Conservation (phyloP, 495 filamentous ascomycete species). For the Hypoxylon crocopeplum region DNA sequence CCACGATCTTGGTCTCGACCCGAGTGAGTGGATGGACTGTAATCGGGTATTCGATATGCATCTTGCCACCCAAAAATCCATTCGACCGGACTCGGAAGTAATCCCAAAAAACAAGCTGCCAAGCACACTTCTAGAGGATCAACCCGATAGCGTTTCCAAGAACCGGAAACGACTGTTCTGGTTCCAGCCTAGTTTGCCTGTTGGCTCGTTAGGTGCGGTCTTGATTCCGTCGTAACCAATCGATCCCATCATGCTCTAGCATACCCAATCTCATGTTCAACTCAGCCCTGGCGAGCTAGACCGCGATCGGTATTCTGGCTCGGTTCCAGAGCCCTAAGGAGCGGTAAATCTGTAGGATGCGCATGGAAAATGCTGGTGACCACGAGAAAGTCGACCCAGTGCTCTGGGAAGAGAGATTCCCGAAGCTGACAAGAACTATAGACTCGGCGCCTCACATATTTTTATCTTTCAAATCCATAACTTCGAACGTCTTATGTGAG, state of each 20-base stretch:
- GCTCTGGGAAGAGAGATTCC: slow-evolving; percentile 21
- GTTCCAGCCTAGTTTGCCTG: slow-evolving; percentile 8
- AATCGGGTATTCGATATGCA: no score
- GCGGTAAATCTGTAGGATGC: slow-evolving; percentile 15
- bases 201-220: slow-evolving; percentile 2
- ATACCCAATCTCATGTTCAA: slow-evolving; percentile 15
- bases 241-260: slow-evolving; percentile 9
- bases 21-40: background rate
- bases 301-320: slow-evolving; percentile 22
- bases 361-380: slow-evolving; percentile 4
- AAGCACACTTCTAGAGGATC: slow-evolving; percentile 3
- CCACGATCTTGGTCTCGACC: slow-evolving; percentile 7
- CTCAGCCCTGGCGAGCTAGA: slow-evolving; percentile 30
- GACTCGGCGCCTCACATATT: slow-evolving; percentile 22
- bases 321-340: slow-evolving; percentile 10
- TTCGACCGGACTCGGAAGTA: slow-evolving; percentile 7
- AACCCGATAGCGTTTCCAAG: slow-evolving; percentile 10
- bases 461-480: slow-evolving; percentile 17
- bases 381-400: slow-evolving; percentile 18
- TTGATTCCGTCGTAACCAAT: slow-evolving; percentile 25
- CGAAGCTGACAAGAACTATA: slow-evolving; percentile 18
- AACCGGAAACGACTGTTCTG: slow-evolving; percentile 4
- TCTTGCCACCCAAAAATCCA: slow-evolving; percentile 1
- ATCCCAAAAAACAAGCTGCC: background rate
- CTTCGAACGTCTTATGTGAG: slow-evolving; percentile 24